Evolutionary conservation across 768 basidiomycete genomes (phyloP), one percentile per base, ranked within the genome.

Genomic region (Tylopilus plumbeoviolaceoides): DNA sequence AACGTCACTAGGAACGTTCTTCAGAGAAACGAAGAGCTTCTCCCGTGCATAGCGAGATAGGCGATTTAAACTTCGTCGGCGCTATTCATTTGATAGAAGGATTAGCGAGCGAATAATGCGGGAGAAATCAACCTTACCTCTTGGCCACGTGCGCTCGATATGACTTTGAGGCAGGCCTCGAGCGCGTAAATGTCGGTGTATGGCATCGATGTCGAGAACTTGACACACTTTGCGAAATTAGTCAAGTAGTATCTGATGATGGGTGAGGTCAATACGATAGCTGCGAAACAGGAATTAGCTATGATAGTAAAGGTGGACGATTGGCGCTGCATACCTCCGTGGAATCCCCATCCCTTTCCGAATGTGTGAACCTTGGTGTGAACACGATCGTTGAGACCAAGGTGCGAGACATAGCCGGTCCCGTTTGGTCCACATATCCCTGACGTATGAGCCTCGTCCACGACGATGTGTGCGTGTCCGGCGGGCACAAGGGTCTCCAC

Each of bases 381-480:
- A 3, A 83, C 66, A 10, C 74, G 70, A n/a, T 71, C 63, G 47
- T 73, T 69, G 36, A 80, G 63, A 0, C 75, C 77, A 5, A 81
- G 67, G n/a, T 66, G 58, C 38, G 70, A 63, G 11, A 75, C 72
- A 33, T 57, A 63, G 0, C 82, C 82, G 17, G 75, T 60, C 0
- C 82, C 82, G 5, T 71, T 54, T 0, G 65, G 59, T 0, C 82
- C 82, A 57, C 74, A 79, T 18, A 78, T 59, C 0, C 78, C 82
- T 0, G 78, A 80, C 7, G 81, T 74, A 55, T 84, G 82, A 0
- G 81, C 81, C 62, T 82, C 82, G 54, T 83, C 82, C 12, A 83
- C 70, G 7, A 82, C 64, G 28, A 84, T 67, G 64, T 75, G 75
- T 28, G 64, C 71, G 42, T 67, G 69, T 9, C 68, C 70, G 7